Evolutionary conservation across 2,329 filamentous ascomycete species (phyloP), one percentile per base, ranked within the genome.

Genomic region (Periconia macrospinosa): DNA sequence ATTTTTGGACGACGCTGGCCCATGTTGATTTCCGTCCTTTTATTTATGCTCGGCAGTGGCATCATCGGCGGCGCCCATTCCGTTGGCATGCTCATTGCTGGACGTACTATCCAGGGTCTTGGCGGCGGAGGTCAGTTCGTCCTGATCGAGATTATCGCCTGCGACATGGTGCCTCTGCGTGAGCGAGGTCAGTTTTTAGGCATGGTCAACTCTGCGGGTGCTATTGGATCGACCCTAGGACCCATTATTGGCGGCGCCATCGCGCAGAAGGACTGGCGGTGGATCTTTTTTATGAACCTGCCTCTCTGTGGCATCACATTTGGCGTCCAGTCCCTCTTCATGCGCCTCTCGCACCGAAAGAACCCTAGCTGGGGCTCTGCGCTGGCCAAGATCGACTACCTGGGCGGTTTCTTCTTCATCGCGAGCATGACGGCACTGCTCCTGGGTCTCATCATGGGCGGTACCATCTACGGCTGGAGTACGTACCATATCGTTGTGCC

Each of bases 21-120:
- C n/a, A 44, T 55, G 11, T 45, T 65, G 7, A 20, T 50, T 2
- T 30, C 75, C 2, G 72, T 81, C 1, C 69, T 67, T 2, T 45
- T 81, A 1, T 83, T 83, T 56, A 70, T 71, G 0, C 59, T 85
- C 0, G 83, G 83, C 0, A 82, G 80, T 50, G 79, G 76, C 0
- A 69, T 86, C 7, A 75, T 70, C 37, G 83, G 80, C 1, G 77
- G 77, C 0, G 78, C 82, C 0, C 71, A 56, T 1, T 76, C 57
- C n/a, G 67, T 67, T 2, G 60, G 52, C 0, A 78, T 76, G 67
- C 68, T 87, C 2, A 81, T 87, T 20, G 78, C 71, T 56, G 81
- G 80, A 13, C 76, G 83, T 1, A 74, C 74, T 0, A 65, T 86
- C 2, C 81, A 86, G 53, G 83, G 84, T 0, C 54, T 78, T 6